phyloP scores from a whole-genome alignment of 306 rosid genomes.

The Dalbergia oliveri region DNA sequence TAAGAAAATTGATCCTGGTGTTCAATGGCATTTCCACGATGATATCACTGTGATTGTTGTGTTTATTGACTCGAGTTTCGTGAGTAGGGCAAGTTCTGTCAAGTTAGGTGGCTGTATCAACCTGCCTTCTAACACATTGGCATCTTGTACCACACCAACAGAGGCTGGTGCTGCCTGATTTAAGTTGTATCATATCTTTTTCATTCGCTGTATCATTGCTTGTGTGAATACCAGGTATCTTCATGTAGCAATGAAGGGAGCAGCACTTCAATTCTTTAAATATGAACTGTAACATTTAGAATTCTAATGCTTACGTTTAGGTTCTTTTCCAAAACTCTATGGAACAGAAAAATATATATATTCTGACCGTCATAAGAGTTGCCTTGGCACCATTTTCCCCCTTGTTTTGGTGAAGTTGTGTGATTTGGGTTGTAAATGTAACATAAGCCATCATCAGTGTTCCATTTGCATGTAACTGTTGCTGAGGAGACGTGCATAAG shows the following conservation, averaged over 20 bases:
- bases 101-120: not conserved
- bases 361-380: constrained; percentile 48
- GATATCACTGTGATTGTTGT: not conserved
- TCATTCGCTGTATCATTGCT: not conserved
- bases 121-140: not conserved
- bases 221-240: constrained; percentile 7
- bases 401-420: constrained; percentile 28
- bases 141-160: not conserved
- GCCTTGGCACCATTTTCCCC: constrained; percentile 3
- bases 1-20: not conserved
- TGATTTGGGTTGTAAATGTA: constrained; percentile 37
- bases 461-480: not conserved
- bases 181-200: not conserved
- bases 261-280: constrained; percentile 1
- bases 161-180: not conserved
- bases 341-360: constrained; percentile 32
- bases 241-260: not conserved
- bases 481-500: not conserved
- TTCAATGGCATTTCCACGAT: not conserved
- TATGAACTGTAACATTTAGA: constrained; percentile 1
- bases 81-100: not conserved
- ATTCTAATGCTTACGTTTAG: not conserved
- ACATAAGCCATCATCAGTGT: constrained; percentile 23
- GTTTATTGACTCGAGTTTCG: not conserved
- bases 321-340: not conserved